Percentiles rank a stretch among this genome's conserved stretches.
Conservation (phyloP, 345 rosid species). For the Noccaea caerulescens region DNA sequence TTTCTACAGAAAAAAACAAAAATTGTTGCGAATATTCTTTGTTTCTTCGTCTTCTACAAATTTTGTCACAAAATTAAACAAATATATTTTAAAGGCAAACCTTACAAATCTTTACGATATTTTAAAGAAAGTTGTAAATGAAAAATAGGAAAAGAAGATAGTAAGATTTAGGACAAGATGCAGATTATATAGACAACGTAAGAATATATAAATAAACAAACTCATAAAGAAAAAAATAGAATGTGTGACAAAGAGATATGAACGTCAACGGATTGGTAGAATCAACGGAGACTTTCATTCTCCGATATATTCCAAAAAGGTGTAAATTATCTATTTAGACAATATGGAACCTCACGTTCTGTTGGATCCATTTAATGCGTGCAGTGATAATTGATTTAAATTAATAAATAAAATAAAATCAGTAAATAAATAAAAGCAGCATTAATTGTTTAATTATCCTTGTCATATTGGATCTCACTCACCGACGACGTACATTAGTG, state of each 20-base stretch:
- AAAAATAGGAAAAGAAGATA: conserved; percentile 3
- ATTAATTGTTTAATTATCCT: conserved; percentile 39
- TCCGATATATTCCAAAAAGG: conserved; percentile 59
- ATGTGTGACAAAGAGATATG: conserved; percentile 40
- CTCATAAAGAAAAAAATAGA: not conserved
- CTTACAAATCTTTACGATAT: not conserved
- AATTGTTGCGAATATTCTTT: conserved; percentile 16
- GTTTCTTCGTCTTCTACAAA: conserved; percentile 4
- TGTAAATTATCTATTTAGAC: conserved; percentile 43
- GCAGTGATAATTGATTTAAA: conserved; percentile 32
- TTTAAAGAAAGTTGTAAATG: conserved; percentile 7
- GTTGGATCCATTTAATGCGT: conserved; percentile 49
- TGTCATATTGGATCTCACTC: conserved; percentile 45
- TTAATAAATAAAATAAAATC: not conserved
- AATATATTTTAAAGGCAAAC: not conserved
- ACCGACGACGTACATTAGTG: conserved; percentile 43
- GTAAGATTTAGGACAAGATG: conserved; percentile 23
- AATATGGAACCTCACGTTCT: conserved; percentile 47
- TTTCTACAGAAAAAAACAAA: not conserved
- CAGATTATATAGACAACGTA: not conserved
- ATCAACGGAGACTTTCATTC: conserved; percentile 80
- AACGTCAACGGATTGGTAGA: conserved; percentile 55
- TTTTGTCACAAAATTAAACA: conserved; percentile 1
- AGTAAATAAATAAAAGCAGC: conserved; percentile 20
- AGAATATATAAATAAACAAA: not conserved